Percentiles rank a stretch among this genome's conserved stretches.
Evolutionary conservation across 2,329 filamentous ascomycete species (phyloP).

Genomic region (Apiospora pterosperma): DNA sequence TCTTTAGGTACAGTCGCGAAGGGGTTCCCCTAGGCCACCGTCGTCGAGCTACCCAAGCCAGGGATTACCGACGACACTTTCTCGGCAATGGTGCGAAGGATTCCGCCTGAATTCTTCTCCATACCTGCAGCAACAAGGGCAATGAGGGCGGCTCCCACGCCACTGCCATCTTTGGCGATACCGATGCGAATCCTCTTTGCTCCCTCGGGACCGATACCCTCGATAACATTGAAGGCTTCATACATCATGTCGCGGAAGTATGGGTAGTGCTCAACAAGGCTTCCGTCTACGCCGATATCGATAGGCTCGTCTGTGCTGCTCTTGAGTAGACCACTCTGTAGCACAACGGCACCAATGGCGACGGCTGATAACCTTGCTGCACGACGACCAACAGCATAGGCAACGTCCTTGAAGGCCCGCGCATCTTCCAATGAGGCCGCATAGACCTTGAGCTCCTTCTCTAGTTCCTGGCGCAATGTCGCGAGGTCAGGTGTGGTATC

Average conservation of each 20-base stretch:
- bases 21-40: constrained; percentile 15
- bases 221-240: constrained; percentile 72
- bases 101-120: constrained; percentile 41
- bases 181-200: constrained; percentile 89
- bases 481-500: constrained; percentile 72
- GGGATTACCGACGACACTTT: constrained; percentile 21
- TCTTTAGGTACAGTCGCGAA: not conserved
- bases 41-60: constrained; percentile 19
- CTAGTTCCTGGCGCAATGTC: constrained; percentile 73
- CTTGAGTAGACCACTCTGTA: constrained; percentile 72
- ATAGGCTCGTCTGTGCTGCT: constrained; percentile 64
- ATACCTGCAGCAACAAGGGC: constrained; percentile 78
- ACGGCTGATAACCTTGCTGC: constrained; percentile 86
- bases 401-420: constrained; percentile 79
- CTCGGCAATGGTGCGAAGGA: constrained; percentile 37
- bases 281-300: constrained; percentile 93
- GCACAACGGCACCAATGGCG: constrained; percentile 78
- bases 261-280: constrained; percentile 92
- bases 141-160: constrained; percentile 92
- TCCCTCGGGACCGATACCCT: constrained; percentile 72
- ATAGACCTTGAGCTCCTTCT: constrained; percentile 72
- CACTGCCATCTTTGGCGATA: constrained; percentile 94
- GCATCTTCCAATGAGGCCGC: constrained; percentile 80
- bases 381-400: constrained; percentile 80
- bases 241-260: constrained; percentile 86